A percentile compares a stretch with the other conserved stretches of the same genome.
Evolutionary conservation across 805 yeast genomes (phyloP).

Genomic region (Wickerhamiella musiphila): DNA sequence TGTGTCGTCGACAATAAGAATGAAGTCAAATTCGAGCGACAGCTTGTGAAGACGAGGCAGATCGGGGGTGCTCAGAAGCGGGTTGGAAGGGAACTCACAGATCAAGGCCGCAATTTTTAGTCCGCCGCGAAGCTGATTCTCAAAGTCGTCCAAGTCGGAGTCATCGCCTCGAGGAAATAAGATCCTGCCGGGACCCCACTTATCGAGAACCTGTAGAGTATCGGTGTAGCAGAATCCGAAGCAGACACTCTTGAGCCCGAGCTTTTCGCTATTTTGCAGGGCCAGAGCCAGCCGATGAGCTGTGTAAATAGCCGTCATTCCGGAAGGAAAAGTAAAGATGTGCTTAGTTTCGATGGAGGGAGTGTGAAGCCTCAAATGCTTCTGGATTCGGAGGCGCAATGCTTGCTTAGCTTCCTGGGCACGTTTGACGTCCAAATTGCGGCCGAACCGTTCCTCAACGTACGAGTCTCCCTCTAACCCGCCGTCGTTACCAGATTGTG

Average conservation of each 20-base stretch:
- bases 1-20: constrained; percentile 82
- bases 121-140: constrained; percentile 40
- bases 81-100: constrained; percentile 92
- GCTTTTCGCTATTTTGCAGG: constrained; percentile 10
- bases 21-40: constrained; percentile 54
- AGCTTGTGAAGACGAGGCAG: constrained; percentile 44
- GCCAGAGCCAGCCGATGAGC: constrained; percentile 37
- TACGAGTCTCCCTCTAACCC: constrained; percentile 25
- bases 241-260: constrained; percentile 50
- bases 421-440: constrained; percentile 64
- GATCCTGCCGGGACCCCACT: constrained; percentile 83
- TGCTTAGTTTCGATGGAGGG: constrained; percentile 26
- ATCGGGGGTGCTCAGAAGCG: constrained; percentile 76
- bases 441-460: constrained; percentile 80
- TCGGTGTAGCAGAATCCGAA: constrained; percentile 96
- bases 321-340: constrained; percentile 72
- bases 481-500: constrained; percentile 1
- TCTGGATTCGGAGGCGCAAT: constrained; percentile 46
- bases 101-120: constrained; percentile 54
- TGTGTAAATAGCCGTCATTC: constrained; percentile 81
- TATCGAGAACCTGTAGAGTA: constrained; percentile 65
- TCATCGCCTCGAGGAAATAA: constrained; percentile 70
- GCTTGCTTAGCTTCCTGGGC: constrained; percentile 62
- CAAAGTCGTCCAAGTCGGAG: constrained; percentile 46
- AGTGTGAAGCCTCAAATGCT: constrained; percentile 20